phyloP scores from a whole-genome alignment of 2,329 filamentous ascomycete genomes.

The Penicillium sp. region DNA sequence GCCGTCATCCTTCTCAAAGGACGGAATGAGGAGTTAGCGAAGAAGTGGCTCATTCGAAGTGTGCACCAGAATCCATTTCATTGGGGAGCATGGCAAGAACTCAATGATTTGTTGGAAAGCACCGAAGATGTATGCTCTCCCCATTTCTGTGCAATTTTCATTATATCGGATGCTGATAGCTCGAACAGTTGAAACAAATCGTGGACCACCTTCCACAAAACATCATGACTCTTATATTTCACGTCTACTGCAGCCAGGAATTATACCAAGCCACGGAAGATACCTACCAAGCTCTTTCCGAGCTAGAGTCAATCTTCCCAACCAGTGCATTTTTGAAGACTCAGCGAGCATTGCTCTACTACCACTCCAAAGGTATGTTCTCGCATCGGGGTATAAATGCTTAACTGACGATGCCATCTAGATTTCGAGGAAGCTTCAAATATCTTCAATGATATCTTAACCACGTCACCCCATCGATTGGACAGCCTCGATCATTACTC shows the following conservation, averaged over 20 bases:
- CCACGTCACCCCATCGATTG: conserved; percentile 69
- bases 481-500: conserved; percentile 95
- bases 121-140: conserved; percentile 73
- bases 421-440: conserved; percentile 68
- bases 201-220: conserved; percentile 79
- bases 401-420: conserved; percentile 24
- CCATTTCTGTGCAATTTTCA: neutral
- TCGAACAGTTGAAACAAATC: conserved; percentile 68
- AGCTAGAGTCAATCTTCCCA: conserved; percentile 84
- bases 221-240: conserved; percentile 92
- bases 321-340: conserved; percentile 87
- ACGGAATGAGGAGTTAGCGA: conserved; percentile 84
- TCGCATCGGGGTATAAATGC: neutral
- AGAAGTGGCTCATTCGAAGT: conserved; percentile 84
- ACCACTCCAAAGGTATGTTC: conserved; percentile 73
- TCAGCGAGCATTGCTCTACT: conserved; percentile 83
- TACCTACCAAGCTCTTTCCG: conserved; percentile 73
- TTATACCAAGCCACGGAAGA: conserved; percentile 83
- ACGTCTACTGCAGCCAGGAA: conserved; percentile 87
- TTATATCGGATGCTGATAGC: conserved; percentile 22
- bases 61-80: conserved; percentile 92
- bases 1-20: conserved; percentile 88
- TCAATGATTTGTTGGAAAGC: conserved; percentile 77
- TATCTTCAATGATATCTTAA: conserved; percentile 70
- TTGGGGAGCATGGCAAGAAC: conserved; percentile 95